Base-by-base conservation (phyloP, 192 early-diverging fungal species). In the Podila epigama region DNA sequence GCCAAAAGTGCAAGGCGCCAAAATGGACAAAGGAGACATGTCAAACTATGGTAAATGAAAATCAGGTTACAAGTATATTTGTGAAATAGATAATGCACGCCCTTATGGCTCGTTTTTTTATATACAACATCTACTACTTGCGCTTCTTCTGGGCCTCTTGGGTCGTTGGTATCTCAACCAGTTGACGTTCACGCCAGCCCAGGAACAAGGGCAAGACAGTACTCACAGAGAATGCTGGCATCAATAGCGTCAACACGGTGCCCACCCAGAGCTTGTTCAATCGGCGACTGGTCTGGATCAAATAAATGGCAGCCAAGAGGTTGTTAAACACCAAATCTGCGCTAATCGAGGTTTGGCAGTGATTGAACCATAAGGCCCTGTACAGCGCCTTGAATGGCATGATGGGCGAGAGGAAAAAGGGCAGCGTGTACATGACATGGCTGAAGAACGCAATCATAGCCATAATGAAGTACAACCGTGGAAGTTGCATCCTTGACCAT, bases 321-420 rank as follows among this genome's bases (percentile, higher is more conserved):
- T 68, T 77, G 40, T 77, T 77, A 28, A 68, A 68, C 10, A 77
- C 18, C 66, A 77, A 40, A 52, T 77, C 73, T 0, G 73, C 73
- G 32, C 73, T 77, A 57, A 77, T 77, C 1, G 73, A 77, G 8
- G 73, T 77, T 40, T 77, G 73, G 39, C 73, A 77, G 28, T 77
- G 73, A 51, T 77, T 77, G 50, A 42, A 63, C 66, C 66, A 77
- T 2, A 77, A 61, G 1, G 73, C 66, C 6, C 29, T 48, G 66
- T 68, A 77, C 2, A 77, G 44, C 1, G 58, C 37, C 2, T 15
- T 63, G 32, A 66, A 66, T 41, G 50, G 37, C 73, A 77, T 77
- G 39, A 77, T 77, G 3, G 73, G 73, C n/a, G 66, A 68, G 36
- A 77, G 27, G 16, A 64, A 18, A 34, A 77, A 77, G 5, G 73